Conservation (phyloP, 202 grass and related monocot genomes). For the Setaria italica region DNA sequence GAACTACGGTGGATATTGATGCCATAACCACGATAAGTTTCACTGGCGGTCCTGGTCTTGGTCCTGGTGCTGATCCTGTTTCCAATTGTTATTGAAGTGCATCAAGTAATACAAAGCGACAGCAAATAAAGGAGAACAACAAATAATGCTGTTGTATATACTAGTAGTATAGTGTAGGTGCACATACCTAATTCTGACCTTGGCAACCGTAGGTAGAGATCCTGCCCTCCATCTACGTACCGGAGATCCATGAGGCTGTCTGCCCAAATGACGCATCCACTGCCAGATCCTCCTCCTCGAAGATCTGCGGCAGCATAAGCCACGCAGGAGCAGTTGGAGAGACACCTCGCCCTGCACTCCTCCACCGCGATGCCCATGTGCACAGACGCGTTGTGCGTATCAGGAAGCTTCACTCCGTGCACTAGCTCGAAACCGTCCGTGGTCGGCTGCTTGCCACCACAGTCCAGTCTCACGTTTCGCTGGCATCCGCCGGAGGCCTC, state of each 20-base stretch:
- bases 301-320: constrained; percentile 45
- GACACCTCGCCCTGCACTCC: constrained; percentile 33
- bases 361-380: not conserved
- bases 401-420: constrained; percentile 46
- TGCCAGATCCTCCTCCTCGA: not conserved
- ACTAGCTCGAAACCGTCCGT: constrained; percentile 29
- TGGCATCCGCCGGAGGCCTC: constrained; percentile 24
- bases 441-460: not conserved
- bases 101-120: too few relatives aligned
- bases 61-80: too few relatives aligned
- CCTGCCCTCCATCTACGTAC: constrained; percentile 12
- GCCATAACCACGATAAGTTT: too few relatives aligned
- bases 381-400: constrained; percentile 47
- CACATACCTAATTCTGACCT: too few relatives aligned
- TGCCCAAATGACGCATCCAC: constrained; percentile 43
- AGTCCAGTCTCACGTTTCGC: constrained; percentile 23
- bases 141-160: too few relatives aligned
- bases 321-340: too few relatives aligned
- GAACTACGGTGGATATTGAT: too few relatives aligned
- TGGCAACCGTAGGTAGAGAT: not conserved
- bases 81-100: too few relatives aligned
- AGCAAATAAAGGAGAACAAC: too few relatives aligned
- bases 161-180: too few relatives aligned
- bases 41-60: too few relatives aligned
- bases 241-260: constrained; percentile 23